Evolutionary conservation across 2,329 filamentous ascomycete genomes (phyloP).

Genomic region (Pseudogymnoascus sp.): DNA sequence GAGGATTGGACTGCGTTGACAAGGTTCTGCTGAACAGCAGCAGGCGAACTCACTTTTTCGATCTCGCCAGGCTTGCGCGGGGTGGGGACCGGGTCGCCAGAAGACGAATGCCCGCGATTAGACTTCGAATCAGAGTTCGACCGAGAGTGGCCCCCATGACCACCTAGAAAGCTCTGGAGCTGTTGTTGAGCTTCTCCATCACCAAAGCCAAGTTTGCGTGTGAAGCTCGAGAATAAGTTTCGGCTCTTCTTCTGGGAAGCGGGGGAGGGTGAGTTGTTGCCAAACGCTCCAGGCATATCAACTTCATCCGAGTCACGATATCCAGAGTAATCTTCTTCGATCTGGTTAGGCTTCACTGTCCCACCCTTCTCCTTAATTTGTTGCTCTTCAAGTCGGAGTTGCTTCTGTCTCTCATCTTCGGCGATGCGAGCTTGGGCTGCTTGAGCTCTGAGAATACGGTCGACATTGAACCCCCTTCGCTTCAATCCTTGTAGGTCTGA

Average conservation of each 20-base stretch:
- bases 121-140: slow-evolving; percentile 24
- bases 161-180: slow-evolving; percentile 39
- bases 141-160: slow-evolving; percentile 11
- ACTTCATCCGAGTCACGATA: slow-evolving; percentile 35
- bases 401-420: slow-evolving; percentile 71
- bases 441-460: slow-evolving; percentile 83
- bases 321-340: slow-evolving; percentile 21
- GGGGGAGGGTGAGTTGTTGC: slow-evolving; percentile 50
- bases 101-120: slow-evolving; percentile 15
- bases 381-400: slow-evolving; percentile 66
- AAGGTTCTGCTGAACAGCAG: slow-evolving; percentile 62
- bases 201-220: slow-evolving; percentile 63
- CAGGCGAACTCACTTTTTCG: slow-evolving; percentile 51
- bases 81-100: slow-evolving; percentile 4
- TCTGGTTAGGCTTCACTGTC: slow-evolving; percentile 32
- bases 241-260: slow-evolving; percentile 40
- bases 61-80: slow-evolving; percentile 17
- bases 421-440: slow-evolving; percentile 82
- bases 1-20: slow-evolving; percentile 73
- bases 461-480: slow-evolving; percentile 90
- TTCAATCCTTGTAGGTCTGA: slow-evolving; percentile 76
- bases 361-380: slow-evolving; percentile 45
- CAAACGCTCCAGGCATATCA: slow-evolving; percentile 69
- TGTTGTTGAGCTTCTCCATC: slow-evolving; percentile 39
- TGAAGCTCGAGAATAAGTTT: slow-evolving; percentile 61